Conservation (phyloP, 2,329 filamentous ascomycete species). For the Colletotrichum orbiculare region DNA sequence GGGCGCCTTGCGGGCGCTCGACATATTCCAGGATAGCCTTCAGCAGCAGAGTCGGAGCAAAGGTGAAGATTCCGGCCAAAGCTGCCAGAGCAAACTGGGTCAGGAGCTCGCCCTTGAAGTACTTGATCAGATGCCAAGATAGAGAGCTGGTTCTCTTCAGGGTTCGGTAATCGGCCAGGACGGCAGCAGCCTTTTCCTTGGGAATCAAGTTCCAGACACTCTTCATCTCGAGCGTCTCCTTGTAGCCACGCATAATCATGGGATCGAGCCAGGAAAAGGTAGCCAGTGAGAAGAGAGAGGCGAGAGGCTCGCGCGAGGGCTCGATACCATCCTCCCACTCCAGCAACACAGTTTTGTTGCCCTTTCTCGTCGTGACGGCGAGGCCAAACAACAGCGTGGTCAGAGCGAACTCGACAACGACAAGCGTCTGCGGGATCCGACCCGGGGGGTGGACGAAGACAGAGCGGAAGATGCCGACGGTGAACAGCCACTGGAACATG, state of each 20-base stretch:
- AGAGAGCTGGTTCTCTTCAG: constrained; percentile 84
- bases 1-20: constrained; percentile 80
- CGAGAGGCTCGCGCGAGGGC: constrained; percentile 86
- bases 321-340: constrained; percentile 91
- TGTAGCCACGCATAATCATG: constrained; percentile 90
- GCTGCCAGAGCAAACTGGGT: constrained; percentile 84
- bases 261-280: constrained; percentile 93
- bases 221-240: constrained; percentile 81
- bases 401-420: constrained; percentile 79
- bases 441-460: constrained; percentile 82
- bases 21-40: constrained; percentile 94
- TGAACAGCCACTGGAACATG: constrained; percentile 82
- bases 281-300: constrained; percentile 87
- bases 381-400: constrained; percentile 80
- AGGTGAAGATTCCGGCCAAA: constrained; percentile 84
- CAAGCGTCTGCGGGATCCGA: constrained; percentile 69
- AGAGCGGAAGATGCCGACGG: constrained; percentile 83
- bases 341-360: constrained; percentile 87
- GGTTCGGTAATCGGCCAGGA: constrained; percentile 86
- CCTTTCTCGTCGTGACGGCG: constrained; percentile 85
- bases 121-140: constrained; percentile 82
- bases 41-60: constrained; percentile 89
- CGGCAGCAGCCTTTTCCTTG: constrained; percentile 85
- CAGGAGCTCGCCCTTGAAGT: constrained; percentile 82
- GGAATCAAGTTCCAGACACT: constrained; percentile 93